Conservation (phyloP, 1,284 basidiomycete genomes). For the Volvariella volvacea region DNA sequence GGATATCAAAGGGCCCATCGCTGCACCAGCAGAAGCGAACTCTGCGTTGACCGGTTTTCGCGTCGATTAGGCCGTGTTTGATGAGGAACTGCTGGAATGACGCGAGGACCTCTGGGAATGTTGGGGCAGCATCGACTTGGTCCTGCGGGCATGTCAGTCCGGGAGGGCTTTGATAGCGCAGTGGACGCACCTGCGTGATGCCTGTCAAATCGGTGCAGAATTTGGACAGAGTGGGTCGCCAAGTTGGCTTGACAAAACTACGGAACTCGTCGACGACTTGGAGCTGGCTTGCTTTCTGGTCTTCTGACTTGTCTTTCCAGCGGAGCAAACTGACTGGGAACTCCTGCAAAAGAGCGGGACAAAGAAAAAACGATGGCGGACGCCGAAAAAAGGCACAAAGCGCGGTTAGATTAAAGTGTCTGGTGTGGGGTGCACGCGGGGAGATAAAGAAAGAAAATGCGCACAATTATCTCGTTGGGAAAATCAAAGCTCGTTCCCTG, state of each 20-base stretch:
- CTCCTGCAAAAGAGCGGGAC: too few species aligned
- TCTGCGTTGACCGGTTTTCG: conserved; percentile 44
- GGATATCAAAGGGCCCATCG: conserved; percentile 78
- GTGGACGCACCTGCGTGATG: conserved; percentile 73
- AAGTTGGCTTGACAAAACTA: conserved; percentile 83
- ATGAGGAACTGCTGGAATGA: conserved; percentile 65
- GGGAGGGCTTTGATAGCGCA: conserved; percentile 5
- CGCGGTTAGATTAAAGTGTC: conserved; percentile 8
- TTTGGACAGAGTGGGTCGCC: conserved; percentile 72
- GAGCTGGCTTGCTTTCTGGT: conserved; percentile 49
- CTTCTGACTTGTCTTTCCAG: conserved; percentile 64
- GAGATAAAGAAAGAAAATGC: conserved; percentile 19
- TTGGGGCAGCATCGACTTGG: conserved; percentile 75
- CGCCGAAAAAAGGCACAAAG: too few species aligned
- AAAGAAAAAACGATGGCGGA: too few species aligned
- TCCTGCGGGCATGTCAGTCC: conserved; percentile 35
- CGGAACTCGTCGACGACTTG: conserved; percentile 78
- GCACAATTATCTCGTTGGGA: conserved; percentile 91
- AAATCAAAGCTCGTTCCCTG: conserved; percentile 61
- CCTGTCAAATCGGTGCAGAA: conserved; percentile 90
- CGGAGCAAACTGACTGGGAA: conserved; percentile 83
- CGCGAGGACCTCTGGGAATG: conserved; percentile 65
- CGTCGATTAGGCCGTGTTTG: conserved; percentile 58
- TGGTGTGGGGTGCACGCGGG: conserved; percentile 15
- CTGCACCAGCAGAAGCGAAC: conserved; percentile 70